These are phyloP conservation scores for Aureobasidium sp. DNA, from an alignment of 2,329 filamentous ascomycete genomes.

Conservation along the genomic window DNA sequence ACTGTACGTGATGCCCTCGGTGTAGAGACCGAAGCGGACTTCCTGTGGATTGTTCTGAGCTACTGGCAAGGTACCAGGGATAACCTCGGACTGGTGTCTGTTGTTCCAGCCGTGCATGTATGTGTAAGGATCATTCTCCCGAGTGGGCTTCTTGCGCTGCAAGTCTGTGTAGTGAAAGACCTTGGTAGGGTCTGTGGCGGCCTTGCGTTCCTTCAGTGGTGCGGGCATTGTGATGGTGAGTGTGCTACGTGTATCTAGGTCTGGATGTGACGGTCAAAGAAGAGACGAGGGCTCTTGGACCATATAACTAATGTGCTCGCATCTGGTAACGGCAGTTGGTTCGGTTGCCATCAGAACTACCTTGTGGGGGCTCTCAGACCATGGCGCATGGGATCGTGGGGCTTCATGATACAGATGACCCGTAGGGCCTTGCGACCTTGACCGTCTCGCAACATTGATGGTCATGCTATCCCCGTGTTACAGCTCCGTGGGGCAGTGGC, in stretches of 20 bases:
- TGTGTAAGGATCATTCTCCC: constrained; percentile 33
- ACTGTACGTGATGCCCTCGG: constrained; percentile 40
- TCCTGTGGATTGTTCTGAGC: constrained; percentile 39
- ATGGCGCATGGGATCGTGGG: background rate
- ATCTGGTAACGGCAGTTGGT: background rate
- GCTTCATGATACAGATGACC: background rate
- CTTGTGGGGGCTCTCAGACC: background rate
- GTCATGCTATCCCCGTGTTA: background rate
- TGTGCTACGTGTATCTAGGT: background rate
- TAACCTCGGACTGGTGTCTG: constrained; percentile 35
- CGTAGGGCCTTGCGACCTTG: background rate
- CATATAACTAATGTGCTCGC: background rate
- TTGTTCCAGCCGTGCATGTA: constrained; percentile 35
- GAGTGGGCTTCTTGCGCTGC: constrained; percentile 32
- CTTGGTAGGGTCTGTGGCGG: constrained; percentile 32
- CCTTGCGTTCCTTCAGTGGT: constrained; percentile 23
- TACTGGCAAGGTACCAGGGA: constrained; percentile 37
- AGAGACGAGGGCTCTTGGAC: background rate
- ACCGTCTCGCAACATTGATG: constrained; percentile 2
- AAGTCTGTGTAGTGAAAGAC: constrained; percentile 34
- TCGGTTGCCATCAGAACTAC: background rate
- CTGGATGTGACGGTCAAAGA: background rate
- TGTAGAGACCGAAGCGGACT: constrained; percentile 39
- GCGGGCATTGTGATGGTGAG: constrained; percentile 2
- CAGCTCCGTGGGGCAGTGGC: background rate